These are phyloP conservation scores for Acanthamoeba quina DNA, from an alignment of 208 protist genomes.

Conservation along the genomic window DNA sequence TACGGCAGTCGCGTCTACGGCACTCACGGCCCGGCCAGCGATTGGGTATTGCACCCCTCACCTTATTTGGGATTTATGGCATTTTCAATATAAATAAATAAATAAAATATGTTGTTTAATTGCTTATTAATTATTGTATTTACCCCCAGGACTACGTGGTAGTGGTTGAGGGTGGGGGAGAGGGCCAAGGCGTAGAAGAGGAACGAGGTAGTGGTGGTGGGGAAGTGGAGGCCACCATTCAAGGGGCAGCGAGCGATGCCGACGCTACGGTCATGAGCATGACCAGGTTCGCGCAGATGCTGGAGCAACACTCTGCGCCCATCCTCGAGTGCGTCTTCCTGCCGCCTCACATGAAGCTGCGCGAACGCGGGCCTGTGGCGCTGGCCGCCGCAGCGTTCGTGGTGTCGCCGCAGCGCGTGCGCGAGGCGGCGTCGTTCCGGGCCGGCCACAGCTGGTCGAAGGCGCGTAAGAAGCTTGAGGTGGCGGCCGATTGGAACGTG, in stretches of 20 bases:
- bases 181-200: not conserved
- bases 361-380: not conserved
- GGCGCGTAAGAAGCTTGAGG: conserved; percentile 34
- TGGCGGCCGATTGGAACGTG: conserved; percentile 22
- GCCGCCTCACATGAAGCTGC: conserved; percentile 56
- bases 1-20: conserved; percentile 54
- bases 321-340: conserved; percentile 61
- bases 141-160: conserved; percentile 20
- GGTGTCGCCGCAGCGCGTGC: not conserved
- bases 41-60: conserved; percentile 20
- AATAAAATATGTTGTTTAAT: no score
- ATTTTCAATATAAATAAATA: no score
- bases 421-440: not conserved
- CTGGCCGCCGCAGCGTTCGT: not conserved
- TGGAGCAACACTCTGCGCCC: not conserved
- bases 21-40: conserved; percentile 11
- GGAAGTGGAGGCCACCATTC: conserved; percentile 52
- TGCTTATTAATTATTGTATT: no score
- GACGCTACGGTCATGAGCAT: conserved; percentile 38
- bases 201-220: not conserved
- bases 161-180: not conserved
- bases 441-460: conserved; percentile 51
- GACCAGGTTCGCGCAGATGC: not conserved
- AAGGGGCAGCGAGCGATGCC: not conserved
- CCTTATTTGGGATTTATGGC: no score